Conservation (phyloP, 345 rosid species). For the Cardamine chenopodiifolia region DNA sequence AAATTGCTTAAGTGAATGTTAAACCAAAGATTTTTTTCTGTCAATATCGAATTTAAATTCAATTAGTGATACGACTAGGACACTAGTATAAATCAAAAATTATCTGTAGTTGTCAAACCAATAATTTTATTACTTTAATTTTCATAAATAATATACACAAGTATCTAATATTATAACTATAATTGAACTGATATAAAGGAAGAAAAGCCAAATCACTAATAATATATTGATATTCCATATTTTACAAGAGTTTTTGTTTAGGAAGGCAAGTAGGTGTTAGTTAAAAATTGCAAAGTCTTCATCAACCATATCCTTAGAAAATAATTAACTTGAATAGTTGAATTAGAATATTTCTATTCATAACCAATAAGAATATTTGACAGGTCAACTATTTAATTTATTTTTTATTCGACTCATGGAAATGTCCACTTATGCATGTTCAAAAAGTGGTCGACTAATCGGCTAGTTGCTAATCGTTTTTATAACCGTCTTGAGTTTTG, state of each 20-base stretch:
- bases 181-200: background rate
- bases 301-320: slow-evolving; percentile 16
- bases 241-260: slow-evolving; percentile 34
- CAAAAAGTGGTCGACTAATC: background rate
- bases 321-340: slow-evolving; percentile 12
- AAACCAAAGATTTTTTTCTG: background rate
- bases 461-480: background rate
- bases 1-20: background rate
- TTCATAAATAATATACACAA: background rate
- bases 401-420: background rate
- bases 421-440: slow-evolving; percentile 10
- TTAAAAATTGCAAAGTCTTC: slow-evolving; percentile 31
- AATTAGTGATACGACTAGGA: background rate
- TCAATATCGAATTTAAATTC: background rate
- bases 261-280: slow-evolving; percentile 35
- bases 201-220: slow-evolving; percentile 1
- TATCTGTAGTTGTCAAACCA: background rate
- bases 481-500: background rate
- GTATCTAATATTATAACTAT: background rate
- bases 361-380: slow-evolving; percentile 20
- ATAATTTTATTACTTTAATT: background rate
- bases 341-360: slow-evolving; percentile 28
- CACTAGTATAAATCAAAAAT: background rate
- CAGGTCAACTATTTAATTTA: background rate
- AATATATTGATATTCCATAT: background rate